A percentile compares a stretch with the other conserved stretches of the same genome.
Conservation (phyloP, 345 rosid species). For the Populus euphratica region DNA sequence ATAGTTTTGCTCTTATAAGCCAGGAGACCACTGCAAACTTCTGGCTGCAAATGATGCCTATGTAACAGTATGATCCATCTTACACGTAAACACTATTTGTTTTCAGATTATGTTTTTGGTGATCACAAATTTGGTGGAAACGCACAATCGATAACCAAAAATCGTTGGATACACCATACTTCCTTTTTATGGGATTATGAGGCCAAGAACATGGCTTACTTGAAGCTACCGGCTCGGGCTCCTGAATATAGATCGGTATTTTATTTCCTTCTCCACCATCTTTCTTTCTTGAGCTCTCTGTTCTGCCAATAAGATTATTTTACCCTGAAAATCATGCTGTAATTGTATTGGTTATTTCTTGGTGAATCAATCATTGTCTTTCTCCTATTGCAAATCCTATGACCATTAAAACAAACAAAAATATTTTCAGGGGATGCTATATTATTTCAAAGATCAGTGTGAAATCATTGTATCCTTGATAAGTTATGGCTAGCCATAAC, state of each 20-base stretch:
- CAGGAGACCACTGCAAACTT: background rate
- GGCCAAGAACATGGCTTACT: conserved; percentile 65
- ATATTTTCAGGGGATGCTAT: background rate
- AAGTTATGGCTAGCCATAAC: background rate
- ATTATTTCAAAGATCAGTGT: background rate
- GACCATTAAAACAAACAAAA: too few species aligned
- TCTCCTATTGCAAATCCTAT: background rate
- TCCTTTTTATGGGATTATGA: conserved; percentile 81
- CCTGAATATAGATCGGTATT: conserved; percentile 65
- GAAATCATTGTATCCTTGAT: background rate
- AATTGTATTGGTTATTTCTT: background rate
- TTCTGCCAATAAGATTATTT: background rate
- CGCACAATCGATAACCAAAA: conserved; percentile 74
- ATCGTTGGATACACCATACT: conserved; percentile 81
- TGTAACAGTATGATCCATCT: background rate
- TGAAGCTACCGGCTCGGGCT: conserved; percentile 60
- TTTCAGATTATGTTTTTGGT: conserved; percentile 77
- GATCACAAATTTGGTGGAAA: conserved; percentile 81
- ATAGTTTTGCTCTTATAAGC: background rate
- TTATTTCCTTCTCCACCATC: background rate
- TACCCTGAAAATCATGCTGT: background rate
- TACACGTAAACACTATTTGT: background rate
- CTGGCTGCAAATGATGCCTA: background rate
- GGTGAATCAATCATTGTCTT: background rate
- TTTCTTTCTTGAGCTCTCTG: background rate